A percentile compares a stretch with the other conserved stretches of the same genome.
phyloP scores from a whole-genome alignment of 768 basidiomycete genomes.

The Termitomyces sp. region DNA sequence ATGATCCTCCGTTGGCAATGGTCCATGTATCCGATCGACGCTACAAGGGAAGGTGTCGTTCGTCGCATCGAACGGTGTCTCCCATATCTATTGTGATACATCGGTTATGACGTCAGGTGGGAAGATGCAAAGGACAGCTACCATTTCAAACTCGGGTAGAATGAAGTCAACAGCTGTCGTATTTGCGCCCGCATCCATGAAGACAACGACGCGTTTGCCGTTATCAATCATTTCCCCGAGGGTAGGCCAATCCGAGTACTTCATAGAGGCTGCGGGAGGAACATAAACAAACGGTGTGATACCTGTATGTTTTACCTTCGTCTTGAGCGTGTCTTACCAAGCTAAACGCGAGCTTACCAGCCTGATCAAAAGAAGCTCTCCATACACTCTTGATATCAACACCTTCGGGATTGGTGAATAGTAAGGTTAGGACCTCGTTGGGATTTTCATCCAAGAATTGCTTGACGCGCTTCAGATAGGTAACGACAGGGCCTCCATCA shows the following conservation, averaged over 20 bases:
- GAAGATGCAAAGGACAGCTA: conserved; percentile 13
- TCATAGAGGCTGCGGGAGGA: conserved; percentile 43
- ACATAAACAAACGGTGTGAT: conserved; percentile 46
- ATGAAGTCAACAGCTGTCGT: conserved; percentile 43
- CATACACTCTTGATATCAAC: conserved; percentile 44
- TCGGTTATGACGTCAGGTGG: background rate
- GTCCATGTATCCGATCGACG: conserved; percentile 47
- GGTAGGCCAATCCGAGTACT: conserved; percentile 56
- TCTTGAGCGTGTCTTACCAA: background rate
- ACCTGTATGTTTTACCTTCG: conserved; percentile 20
- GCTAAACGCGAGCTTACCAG: conserved; percentile 29
- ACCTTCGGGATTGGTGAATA: conserved; percentile 67
- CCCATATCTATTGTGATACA: conserved; percentile 44
- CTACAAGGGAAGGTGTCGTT: conserved; percentile 49
- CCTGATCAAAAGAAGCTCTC: conserved; percentile 47
- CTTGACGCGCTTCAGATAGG: conserved; percentile 51
- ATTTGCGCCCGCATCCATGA: conserved; percentile 51
- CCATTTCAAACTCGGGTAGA: conserved; percentile 56
- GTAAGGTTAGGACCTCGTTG: conserved; percentile 60
- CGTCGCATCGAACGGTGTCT: conserved; percentile 50
- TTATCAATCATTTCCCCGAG: conserved; percentile 58
- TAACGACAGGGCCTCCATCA: conserved; percentile 46
- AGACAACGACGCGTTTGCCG: conserved; percentile 58
- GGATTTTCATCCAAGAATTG: conserved; percentile 57
- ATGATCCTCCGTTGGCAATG: conserved; percentile 22